Evolutionary conservation across 2,329 filamentous ascomycete genomes (phyloP).

Genomic region (Sarocladium brachiariae): DNA sequence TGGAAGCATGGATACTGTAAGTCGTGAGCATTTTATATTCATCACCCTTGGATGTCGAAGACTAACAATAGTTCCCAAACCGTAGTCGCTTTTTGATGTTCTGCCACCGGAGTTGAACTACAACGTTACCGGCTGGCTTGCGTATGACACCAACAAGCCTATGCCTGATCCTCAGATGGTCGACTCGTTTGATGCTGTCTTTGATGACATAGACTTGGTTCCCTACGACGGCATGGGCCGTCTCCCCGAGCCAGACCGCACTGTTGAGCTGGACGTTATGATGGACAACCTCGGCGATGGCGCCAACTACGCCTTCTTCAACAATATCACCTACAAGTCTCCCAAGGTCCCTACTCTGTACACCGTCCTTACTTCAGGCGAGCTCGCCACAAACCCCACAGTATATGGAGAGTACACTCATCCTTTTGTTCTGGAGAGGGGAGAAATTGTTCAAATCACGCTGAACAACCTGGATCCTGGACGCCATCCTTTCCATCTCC

Average conservation of each 20-base stretch:
- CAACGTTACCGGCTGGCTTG: conserved; percentile 59
- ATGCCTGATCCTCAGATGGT: conserved; percentile 47
- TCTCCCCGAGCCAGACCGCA: conserved; percentile 54
- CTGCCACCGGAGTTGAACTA: conserved; percentile 63
- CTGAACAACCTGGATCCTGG: conserved; percentile 70
- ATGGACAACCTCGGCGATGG: conserved; percentile 57
- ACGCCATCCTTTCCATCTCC: conserved; percentile 71
- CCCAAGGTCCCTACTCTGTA: conserved; percentile 78
- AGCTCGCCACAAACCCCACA: conserved; percentile 48
- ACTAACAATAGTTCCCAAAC: too few species aligned
- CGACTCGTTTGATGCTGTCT: conserved; percentile 52
- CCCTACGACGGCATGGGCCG: conserved; percentile 60
- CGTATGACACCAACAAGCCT: conserved; percentile 42
- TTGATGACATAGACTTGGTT: conserved; percentile 67
- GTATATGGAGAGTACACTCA: conserved; percentile 64
- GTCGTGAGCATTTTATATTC: too few species aligned
- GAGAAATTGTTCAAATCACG: conserved; percentile 64
- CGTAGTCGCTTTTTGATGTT: conserved; percentile 57
- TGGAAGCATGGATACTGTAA: conserved; percentile 61
- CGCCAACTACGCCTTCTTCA: conserved; percentile 58
- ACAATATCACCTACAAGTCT: conserved; percentile 66
- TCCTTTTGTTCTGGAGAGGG: conserved; percentile 59
- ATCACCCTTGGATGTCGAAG: too few species aligned
- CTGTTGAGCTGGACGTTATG: conserved; percentile 56
- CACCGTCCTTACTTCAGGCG: conserved; percentile 59